Conservation (phyloP, 352 stramenopile species). For the Globisporangium carolinianum region DNA sequence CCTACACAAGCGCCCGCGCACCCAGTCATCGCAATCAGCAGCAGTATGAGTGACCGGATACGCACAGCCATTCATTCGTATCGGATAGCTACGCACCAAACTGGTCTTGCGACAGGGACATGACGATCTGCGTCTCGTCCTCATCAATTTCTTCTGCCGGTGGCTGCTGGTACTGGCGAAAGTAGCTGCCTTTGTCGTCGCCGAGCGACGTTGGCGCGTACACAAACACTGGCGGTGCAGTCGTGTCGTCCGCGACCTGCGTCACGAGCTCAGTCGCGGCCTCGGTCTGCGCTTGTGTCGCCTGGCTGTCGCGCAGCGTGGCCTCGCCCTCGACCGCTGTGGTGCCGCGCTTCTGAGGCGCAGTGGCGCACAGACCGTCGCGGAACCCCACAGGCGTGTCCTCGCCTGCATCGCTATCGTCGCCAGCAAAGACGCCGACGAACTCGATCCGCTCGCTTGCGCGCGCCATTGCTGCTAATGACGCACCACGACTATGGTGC, state of each 20-base stretch:
- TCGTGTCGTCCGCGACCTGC: slow-evolving; percentile 6
- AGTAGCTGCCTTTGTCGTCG: slow-evolving; percentile 7
- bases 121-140: slow-evolving; percentile 79
- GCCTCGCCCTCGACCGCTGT: slow-evolving; percentile 26
- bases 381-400: slow-evolving; percentile 31
- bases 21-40: too few species aligned
- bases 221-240: slow-evolving; percentile 35
- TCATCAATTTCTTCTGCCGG: slow-evolving; percentile 46
- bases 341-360: slow-evolving; percentile 25
- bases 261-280: slow-evolving; percentile 17
- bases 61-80: not conserved
- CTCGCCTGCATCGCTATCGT: slow-evolving; percentile 28
- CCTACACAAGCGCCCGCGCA: not conserved
- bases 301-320: slow-evolving; percentile 42
- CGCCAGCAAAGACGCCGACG: slow-evolving; percentile 24
- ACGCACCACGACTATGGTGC: too few species aligned
- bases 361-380: slow-evolving; percentile 5
- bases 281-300: slow-evolving; percentile 21
- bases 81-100: slow-evolving; percentile 16
- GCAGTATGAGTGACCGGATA: too few species aligned
- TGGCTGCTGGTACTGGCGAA: slow-evolving; percentile 11
- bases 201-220: slow-evolving; percentile 19
- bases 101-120: slow-evolving; percentile 61
- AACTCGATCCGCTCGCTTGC: slow-evolving; percentile 13
- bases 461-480: not conserved